Evolutionary conservation across 2,329 filamentous ascomycete species (phyloP).

Genomic region (Pyricularia sp.): DNA sequence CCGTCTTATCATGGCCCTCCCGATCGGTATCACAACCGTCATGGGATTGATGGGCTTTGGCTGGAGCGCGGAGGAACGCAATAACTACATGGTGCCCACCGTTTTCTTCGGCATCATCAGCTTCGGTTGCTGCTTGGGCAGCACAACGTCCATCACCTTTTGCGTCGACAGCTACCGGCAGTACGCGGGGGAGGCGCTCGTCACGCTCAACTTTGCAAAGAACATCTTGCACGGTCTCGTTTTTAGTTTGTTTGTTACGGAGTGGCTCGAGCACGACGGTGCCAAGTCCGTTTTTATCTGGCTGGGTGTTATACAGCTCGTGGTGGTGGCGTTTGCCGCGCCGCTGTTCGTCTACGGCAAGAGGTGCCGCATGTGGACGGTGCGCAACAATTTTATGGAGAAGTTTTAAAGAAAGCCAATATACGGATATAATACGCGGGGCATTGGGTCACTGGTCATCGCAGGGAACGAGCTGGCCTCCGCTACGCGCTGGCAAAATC

Average conservation of each 20-base stretch:
- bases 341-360: slow-evolving; percentile 96
- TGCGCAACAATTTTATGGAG: slow-evolving; percentile 73
- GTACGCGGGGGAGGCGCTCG: slow-evolving; percentile 87
- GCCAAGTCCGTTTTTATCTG: slow-evolving; percentile 71
- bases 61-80: slow-evolving; percentile 68
- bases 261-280: slow-evolving; percentile 70
- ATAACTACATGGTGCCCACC: slow-evolving; percentile 86
- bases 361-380: slow-evolving; percentile 91
- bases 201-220: slow-evolving; percentile 91
- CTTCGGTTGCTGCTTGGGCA: slow-evolving; percentile 84
- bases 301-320: slow-evolving; percentile 78
- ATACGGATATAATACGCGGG: background rate
- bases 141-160: slow-evolving; percentile 88
- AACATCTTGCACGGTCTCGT: slow-evolving; percentile 87
- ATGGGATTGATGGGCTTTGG: slow-evolving; percentile 92
- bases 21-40: slow-evolving; percentile 67
- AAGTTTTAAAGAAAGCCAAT: background rate
- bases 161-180: slow-evolving; percentile 88
- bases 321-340: slow-evolving; percentile 63
- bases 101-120: slow-evolving; percentile 87
- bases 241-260: slow-evolving; percentile 79
- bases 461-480: background rate
- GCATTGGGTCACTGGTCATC: background rate
- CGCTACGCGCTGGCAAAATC: too few species aligned
- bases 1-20: slow-evolving; percentile 76